Conservation (phyloP, 106 monocot species). For the Apostasia ramifera region DNA sequence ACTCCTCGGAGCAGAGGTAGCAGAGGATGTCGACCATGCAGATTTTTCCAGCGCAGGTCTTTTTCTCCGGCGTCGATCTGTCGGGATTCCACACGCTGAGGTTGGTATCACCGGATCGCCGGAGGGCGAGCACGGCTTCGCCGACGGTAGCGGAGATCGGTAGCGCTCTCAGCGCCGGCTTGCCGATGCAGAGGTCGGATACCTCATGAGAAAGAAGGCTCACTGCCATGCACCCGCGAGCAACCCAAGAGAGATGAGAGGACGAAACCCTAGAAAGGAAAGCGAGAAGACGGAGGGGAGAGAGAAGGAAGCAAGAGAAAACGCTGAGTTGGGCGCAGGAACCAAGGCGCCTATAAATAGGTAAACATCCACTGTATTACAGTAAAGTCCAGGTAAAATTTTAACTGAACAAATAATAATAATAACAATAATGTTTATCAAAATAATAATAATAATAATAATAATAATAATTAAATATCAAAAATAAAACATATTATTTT, state of each 20-base stretch:
- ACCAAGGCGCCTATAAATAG: no score
- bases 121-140: conserved; percentile 57
- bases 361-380: no score
- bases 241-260: neutral
- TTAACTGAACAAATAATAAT: no score
- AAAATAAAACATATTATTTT: no score
- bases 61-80: neutral
- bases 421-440: no score
- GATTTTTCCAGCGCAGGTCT: conserved; percentile 35
- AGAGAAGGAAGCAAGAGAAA: neutral
- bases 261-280: neutral
- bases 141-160: conserved; percentile 48
- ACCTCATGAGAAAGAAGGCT: conserved; percentile 40
- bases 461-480: no score
- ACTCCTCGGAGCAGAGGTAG: conserved; percentile 47
- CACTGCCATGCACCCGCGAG: conserved; percentile 55
- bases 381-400: no score
- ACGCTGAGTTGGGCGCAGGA: neutral
- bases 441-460: no score
- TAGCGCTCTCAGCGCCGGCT: conserved; percentile 60
- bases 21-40: conserved; percentile 67
- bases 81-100: conserved; percentile 33
- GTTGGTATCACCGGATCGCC: conserved; percentile 23
- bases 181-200: conserved; percentile 94
- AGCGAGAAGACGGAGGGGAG: neutral